Percentiles rank a stretch among this genome's conserved stretches.
Evolutionary conservation across 176 grass and related monocot species (phyloP).

Genomic region (Avena insularis): DNA sequence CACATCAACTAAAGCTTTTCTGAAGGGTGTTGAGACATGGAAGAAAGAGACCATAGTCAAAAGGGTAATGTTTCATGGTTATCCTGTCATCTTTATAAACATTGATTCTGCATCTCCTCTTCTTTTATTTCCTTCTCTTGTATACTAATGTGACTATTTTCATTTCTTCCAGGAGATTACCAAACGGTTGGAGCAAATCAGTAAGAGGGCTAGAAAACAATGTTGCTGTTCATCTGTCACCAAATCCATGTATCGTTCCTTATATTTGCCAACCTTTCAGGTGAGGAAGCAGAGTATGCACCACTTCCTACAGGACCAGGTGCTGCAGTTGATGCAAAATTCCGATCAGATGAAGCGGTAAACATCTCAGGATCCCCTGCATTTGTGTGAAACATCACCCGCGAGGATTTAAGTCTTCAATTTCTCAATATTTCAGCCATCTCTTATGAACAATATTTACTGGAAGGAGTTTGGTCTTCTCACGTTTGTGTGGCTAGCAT

Average conservation of each 20-base stretch:
- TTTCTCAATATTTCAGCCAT: constrained; percentile 55
- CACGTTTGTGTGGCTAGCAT: constrained; percentile 78
- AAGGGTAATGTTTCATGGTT: constrained; percentile 50
- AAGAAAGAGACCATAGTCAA: constrained; percentile 82
- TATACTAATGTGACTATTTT: constrained; percentile 13
- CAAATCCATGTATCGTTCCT: constrained; percentile 19
- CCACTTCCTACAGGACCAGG: constrained; percentile 73
- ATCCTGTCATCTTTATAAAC: constrained; percentile 26
- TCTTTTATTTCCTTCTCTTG: background rate
- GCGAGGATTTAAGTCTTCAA: constrained; percentile 21
- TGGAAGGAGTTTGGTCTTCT: constrained; percentile 94
- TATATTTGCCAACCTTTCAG: constrained; percentile 45
- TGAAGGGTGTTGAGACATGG: constrained; percentile 93
- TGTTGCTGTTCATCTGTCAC: constrained; percentile 31
- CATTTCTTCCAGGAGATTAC: constrained; percentile 60
- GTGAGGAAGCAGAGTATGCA: constrained; percentile 63
- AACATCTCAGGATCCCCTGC: constrained; percentile 26
- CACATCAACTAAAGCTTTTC: constrained; percentile 89
- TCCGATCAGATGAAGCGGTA: constrained; percentile 60
- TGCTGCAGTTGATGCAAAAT: constrained; percentile 50
- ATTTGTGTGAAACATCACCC: constrained; percentile 5
- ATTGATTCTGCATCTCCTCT: background rate
- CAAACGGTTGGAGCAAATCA: constrained; percentile 56
- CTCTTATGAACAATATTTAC: constrained; percentile 70
- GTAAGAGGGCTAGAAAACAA: constrained; percentile 48